These are phyloP conservation scores for Talaromyces funiculosus DNA, from an alignment of 2,329 filamentous ascomycete genomes.

Conservation along the genomic window DNA sequence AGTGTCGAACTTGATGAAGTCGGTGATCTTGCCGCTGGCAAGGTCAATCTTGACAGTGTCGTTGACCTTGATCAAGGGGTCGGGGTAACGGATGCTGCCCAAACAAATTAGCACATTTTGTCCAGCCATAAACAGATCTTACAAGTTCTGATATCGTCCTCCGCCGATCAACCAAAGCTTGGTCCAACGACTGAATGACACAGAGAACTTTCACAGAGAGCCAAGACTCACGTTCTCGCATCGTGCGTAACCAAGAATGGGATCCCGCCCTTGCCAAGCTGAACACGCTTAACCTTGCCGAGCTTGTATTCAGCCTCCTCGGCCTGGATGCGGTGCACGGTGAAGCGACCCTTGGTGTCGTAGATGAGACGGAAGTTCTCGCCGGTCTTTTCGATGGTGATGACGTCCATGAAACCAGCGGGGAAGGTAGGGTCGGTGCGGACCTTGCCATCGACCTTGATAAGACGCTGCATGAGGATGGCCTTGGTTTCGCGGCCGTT, in stretches of 20 bases:
- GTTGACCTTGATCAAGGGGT: conserved; percentile 98
- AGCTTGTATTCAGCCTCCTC: conserved; percentile 99
- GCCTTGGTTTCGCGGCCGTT: conserved; percentile 96
- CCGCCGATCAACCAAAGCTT: conserved; percentile 76
- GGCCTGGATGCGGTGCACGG: conserved; percentile 96
- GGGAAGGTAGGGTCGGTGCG: conserved; percentile 98
- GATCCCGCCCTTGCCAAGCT: conserved; percentile 98
- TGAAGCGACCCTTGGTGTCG: conserved; percentile 99
- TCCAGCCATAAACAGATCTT: conserved; percentile 22
- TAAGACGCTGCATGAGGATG: conserved; percentile 98
- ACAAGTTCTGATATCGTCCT: conserved; percentile 29
- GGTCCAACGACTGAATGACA: conserved; percentile 99
- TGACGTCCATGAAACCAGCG: conserved; percentile 98
- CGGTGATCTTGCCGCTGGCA: conserved; percentile 91
- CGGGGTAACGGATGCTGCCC: conserved; percentile 94
- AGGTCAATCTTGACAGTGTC: conserved; percentile 99
- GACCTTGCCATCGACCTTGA: conserved; percentile 99
- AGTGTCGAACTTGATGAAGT: conserved; percentile 98
- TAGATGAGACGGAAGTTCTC: conserved; percentile 99
- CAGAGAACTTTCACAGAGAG: conserved; percentile 56
- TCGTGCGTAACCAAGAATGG: conserved; percentile 99
- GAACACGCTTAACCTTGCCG: conserved; percentile 99
- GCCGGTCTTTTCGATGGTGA: conserved; percentile 98
- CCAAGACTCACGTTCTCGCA: conserved; percentile 97
- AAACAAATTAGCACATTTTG: conserved; percentile 29